A percentile compares a stretch with the other conserved stretches of the same genome.
Conservation (phyloP, 805 yeast genomes). For the Candida saitoana region DNA sequence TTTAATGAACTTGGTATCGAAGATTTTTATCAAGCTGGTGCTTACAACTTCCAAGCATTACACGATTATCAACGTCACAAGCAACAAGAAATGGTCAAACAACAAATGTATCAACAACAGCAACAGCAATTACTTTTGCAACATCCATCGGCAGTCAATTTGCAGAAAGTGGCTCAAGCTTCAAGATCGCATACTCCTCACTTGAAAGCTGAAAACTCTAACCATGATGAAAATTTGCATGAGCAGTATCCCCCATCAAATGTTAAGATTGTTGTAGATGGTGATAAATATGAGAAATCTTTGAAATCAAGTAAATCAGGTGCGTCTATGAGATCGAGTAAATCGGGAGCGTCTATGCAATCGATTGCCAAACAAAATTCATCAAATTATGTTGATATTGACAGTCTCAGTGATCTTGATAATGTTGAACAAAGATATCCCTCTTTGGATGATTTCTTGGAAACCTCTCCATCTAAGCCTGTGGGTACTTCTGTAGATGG, state of each 20-base stretch:
- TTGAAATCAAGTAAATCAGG: too few relatives aligned
- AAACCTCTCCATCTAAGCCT: background rate
- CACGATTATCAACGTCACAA: conserved; percentile 44
- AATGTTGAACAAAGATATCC: conserved; percentile 52
- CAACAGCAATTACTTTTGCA: conserved; percentile 23
- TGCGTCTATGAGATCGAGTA: background rate
- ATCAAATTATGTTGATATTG: conserved; percentile 1
- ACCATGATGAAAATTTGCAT: background rate
- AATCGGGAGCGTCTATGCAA: background rate
- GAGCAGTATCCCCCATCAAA: background rate
- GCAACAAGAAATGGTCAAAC: conserved; percentile 30
- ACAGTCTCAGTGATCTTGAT: conserved; percentile 16
- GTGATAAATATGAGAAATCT: background rate
- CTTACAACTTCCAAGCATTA: conserved; percentile 54
- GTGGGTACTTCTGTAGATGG: background rate
- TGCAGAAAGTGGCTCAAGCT: background rate
- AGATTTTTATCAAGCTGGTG: conserved; percentile 49
- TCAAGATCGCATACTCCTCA: conserved; percentile 5
- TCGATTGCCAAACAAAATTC: conserved; percentile 3
- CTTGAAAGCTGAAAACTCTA: background rate
- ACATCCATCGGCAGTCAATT: conserved; percentile 3
- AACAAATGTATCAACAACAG: conserved; percentile 39
- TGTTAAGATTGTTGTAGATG: background rate
- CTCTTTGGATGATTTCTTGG: conserved; percentile 34
- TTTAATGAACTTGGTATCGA: conserved; percentile 26